Conservation (phyloP, 192 early-diverging fungal genomes). For the Backusella westeae region DNA sequence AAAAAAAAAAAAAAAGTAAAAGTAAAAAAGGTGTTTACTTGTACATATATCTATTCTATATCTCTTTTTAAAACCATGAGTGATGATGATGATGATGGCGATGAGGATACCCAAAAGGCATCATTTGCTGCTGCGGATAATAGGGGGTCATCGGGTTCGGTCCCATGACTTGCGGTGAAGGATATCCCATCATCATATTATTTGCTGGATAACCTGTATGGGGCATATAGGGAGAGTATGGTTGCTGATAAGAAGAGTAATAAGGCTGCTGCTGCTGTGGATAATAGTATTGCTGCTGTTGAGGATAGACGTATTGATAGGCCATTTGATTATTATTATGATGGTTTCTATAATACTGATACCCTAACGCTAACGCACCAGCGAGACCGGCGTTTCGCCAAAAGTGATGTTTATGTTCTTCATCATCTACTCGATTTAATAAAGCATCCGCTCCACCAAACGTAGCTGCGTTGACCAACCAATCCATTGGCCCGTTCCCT, state of each 20-base stretch:
- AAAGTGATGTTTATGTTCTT: neutral
- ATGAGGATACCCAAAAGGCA: neutral
- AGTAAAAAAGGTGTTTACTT: neutral
- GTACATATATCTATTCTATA: neutral
- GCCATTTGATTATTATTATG: neutral
- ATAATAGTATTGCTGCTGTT: neutral
- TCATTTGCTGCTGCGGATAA: slow-evolving; percentile 9
- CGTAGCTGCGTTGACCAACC: neutral
- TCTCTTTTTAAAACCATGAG: neutral
- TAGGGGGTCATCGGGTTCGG: neutral
- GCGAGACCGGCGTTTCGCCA: slow-evolving; percentile 6
- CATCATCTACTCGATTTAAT: neutral
- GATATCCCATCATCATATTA: slow-evolving; percentile 1
- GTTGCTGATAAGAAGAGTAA: neutral
- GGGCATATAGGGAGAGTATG: neutral
- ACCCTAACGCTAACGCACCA: neutral
- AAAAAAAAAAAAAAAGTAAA: neutral
- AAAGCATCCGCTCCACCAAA: neutral
- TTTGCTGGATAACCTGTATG: neutral
- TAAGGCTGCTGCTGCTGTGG: neutral
- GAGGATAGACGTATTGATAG: neutral
- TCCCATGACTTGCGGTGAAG: neutral
- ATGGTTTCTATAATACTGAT: slow-evolving; percentile 1
- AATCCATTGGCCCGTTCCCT: neutral
- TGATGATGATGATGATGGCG: neutral